These are phyloP conservation scores for Isoetes taiwanensis DNA, from an alignment of 75 land plant species.

Conservation along the genomic window DNA sequence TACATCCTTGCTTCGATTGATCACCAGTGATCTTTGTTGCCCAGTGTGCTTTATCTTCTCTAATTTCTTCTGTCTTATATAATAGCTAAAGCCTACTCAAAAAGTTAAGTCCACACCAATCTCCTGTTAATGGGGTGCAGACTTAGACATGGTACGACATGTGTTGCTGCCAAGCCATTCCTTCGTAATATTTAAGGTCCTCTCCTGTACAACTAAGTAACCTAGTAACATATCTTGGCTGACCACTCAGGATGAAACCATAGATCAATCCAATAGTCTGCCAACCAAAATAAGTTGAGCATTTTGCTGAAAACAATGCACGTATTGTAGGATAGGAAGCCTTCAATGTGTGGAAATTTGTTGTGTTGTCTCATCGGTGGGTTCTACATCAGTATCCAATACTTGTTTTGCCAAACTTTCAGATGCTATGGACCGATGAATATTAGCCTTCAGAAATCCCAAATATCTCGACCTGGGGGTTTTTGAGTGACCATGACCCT, in stretches of 20 bases:
- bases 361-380: background rate
- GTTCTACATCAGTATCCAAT: background rate
- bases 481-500: conserved; percentile 54
- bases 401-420: background rate
- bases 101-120: conserved; percentile 38
- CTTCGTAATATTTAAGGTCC: conserved; percentile 48
- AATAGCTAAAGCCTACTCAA: conserved; percentile 5
- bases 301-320: conserved; percentile 82
- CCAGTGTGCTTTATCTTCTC: conserved; percentile 86
- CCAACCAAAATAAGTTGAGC: conserved; percentile 88
- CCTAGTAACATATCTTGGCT: conserved; percentile 84
- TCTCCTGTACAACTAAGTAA: conserved; percentile 85
- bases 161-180: conserved; percentile 89
- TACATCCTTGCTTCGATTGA: conserved; percentile 63
- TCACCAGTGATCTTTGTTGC: conserved; percentile 78
- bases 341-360: background rate
- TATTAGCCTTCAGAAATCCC: conserved; percentile 38
- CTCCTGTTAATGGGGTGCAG: conserved; percentile 85
- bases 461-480: conserved; percentile 55
- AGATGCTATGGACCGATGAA: background rate
- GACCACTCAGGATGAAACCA: conserved; percentile 70
- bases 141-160: conserved; percentile 91
- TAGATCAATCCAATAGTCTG: conserved; percentile 86
- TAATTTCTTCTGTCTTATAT: conserved; percentile 84
- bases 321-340: conserved; percentile 61